A percentile compares a stretch with the other conserved stretches of the same genome.
phyloP scores from a whole-genome alignment of 225 moss, liverwort and hornwort species.

The Sphagnum contortum region DNA sequence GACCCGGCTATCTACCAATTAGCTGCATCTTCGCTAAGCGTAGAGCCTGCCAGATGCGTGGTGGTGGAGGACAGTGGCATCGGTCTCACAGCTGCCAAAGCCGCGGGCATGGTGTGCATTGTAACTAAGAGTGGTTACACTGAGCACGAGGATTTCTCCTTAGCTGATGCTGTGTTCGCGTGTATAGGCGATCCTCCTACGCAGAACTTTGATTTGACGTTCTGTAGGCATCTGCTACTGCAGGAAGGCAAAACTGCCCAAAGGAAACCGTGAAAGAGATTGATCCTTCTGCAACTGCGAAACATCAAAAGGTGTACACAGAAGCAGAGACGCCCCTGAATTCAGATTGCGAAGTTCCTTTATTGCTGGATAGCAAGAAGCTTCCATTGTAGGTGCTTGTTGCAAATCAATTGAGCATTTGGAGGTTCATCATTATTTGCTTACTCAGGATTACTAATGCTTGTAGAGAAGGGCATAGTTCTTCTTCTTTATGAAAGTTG shows the following conservation, averaged over 20 bases:
- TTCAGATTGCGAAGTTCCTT: too few species aligned
- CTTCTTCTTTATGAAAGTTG: too few species aligned
- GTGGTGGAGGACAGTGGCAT: slow-evolving; percentile 95
- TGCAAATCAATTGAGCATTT: too few species aligned
- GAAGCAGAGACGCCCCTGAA: too few species aligned
- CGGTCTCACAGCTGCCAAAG: slow-evolving; percentile 79
- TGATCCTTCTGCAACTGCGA: too few species aligned
- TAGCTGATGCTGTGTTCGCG: slow-evolving; percentile 76
- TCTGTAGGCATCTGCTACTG: slow-evolving; percentile 31
- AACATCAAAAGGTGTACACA: too few species aligned
- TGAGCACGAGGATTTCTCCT: slow-evolving; percentile 69
- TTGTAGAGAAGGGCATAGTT: too few species aligned
- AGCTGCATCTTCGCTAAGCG: slow-evolving; percentile 62
- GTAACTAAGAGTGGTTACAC: slow-evolving; percentile 99
- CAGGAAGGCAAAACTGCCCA: slow-evolving; percentile 25
- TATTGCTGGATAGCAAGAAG: too few species aligned
- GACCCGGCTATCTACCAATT: slow-evolving; percentile 88
- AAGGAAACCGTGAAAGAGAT: not conserved
- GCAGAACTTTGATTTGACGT: slow-evolving; percentile 61
- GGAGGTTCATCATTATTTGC: too few species aligned
- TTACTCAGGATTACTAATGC: too few species aligned
- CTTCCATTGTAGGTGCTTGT: too few species aligned
- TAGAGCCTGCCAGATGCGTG: slow-evolving; percentile 63
- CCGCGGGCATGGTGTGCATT: slow-evolving; percentile 91
- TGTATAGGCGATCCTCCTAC: slow-evolving; percentile 76